A percentile compares a stretch with the other conserved stretches of the same genome.
phyloP scores from a whole-genome alignment of 257 asterid genomes.

The Solanum chaucha region DNA sequence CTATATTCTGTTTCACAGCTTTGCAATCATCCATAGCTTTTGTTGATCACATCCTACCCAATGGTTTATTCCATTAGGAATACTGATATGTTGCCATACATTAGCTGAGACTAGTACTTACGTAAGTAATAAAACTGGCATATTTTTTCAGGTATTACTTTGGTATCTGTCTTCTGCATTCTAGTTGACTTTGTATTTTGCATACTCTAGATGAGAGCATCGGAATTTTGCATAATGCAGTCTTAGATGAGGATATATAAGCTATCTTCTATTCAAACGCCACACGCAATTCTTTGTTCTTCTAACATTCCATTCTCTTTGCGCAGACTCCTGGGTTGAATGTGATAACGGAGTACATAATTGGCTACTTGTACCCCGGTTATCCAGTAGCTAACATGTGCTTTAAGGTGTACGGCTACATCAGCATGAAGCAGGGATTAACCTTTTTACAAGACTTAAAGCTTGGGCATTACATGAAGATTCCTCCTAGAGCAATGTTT shows the following conservation, averaged over 20 bases:
- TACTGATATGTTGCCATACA: background rate
- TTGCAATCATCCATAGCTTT: background rate
- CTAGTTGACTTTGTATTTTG: background rate
- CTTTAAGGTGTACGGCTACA: constrained; percentile 9
- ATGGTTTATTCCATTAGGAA: background rate
- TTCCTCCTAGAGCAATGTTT: no score
- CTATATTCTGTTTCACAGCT: background rate
- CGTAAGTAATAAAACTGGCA: background rate
- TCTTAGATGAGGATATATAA: background rate
- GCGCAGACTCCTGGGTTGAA: constrained; percentile 1
- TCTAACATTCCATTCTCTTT: background rate
- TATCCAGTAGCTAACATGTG: constrained; percentile 14
- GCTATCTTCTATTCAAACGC: background rate
- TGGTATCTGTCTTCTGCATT: background rate
- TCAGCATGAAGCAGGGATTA: constrained; percentile 10
- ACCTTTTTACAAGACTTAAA: constrained; percentile 7
- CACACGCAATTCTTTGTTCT: background rate
- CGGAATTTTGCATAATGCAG: background rate
- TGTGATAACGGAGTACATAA: constrained; percentile 9
- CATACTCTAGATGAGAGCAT: background rate
- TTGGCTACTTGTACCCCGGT: constrained; percentile 13
- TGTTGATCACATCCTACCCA: background rate
- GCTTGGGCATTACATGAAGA: constrained; percentile 15
- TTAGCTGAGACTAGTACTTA: background rate
- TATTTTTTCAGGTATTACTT: background rate